A percentile compares a stretch with the other conserved stretches of the same genome.
Evolutionary conservation across 2,329 filamentous ascomycete species (phyloP).

Genomic region (Colletotrichum sp.): DNA sequence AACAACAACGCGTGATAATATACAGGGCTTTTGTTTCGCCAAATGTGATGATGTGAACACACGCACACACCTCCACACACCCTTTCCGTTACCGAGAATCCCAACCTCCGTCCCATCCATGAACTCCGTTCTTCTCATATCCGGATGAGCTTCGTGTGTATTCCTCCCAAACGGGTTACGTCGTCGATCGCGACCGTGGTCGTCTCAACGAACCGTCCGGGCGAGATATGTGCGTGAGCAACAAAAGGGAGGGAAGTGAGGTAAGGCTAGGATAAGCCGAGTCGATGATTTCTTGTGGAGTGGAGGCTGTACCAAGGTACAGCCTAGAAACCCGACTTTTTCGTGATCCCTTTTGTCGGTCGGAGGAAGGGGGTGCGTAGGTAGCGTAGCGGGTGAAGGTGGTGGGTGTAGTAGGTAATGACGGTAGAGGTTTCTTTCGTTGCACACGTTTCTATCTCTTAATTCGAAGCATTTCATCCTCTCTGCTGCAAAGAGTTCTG

Average conservation of each 20-base stretch:
- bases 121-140: not conserved
- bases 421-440: not conserved
- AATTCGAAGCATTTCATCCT: not conserved
- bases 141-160: not conserved
- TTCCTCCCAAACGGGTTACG: not conserved
- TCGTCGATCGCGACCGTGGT: not conserved
- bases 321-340: not conserved
- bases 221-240: not conserved
- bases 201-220: not conserved
- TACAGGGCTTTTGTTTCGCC: conserved; percentile 7
- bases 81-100: not conserved
- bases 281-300: not conserved
- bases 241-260: not conserved
- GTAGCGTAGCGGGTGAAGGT: not conserved
- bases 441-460: not conserved
- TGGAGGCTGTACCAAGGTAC: not conserved
- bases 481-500: not conserved
- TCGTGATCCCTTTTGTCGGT: not conserved
- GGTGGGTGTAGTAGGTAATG: not conserved
- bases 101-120: not conserved
- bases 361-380: not conserved
- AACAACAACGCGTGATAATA: conserved; percentile 6
- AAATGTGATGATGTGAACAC: not conserved
- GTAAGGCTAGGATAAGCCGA: not conserved
- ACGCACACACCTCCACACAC: not conserved